Base-by-base conservation (phyloP, 495 filamentous ascomycete genomes). In the Neurospora sp. region DNA sequence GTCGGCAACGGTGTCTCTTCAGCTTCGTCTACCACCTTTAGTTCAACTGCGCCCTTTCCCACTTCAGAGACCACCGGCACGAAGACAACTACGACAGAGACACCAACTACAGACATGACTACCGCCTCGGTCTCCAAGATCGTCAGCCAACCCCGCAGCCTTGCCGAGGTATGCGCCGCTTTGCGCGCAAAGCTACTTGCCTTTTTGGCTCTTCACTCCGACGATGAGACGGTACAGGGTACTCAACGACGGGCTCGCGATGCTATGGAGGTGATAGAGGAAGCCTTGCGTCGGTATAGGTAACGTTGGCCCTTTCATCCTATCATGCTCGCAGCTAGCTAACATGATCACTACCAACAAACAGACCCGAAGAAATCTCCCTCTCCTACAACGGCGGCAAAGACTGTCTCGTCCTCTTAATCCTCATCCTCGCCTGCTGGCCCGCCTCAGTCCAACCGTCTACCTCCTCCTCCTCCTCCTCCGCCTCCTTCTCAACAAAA, bases 341-440 rank as follows among this genome's bases (percentile, higher is more conserved):
- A 37, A 70, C 69, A 38, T n/a, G 70, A 54, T 41, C 8, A 27
- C 31, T 5, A 12, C 42, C 39, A 41, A 4, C 8, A 66, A 31
- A 76, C 75, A 94, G 93, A 70, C 88, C 91, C 72, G 85, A 91
- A 69, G 87, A 96, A 76, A 86, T 98, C 69, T 94, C 95, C 11
- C 86, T 99, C 73, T 96, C 96, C 69, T 99, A 97, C 80, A 99
- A 99, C 77, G 96, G 96, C 83, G 96, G 96, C 62, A 99, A 99
- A 82, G 96, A 99, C 88, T 99, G 96, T 78, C 90, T 98, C 35
- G 93, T 97, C 72, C 90, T 98, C 11, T 87, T 98, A n/a, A 85
- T 98, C 76, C 86, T 98, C 73, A 93, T 95, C 82, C 90, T 98
- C 77, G 89, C 91, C 75, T 88, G 89, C 73, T 86, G 97, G 37